Conservation (phyloP, 257 asterid species). For the Solanum raphanifolium region DNA sequence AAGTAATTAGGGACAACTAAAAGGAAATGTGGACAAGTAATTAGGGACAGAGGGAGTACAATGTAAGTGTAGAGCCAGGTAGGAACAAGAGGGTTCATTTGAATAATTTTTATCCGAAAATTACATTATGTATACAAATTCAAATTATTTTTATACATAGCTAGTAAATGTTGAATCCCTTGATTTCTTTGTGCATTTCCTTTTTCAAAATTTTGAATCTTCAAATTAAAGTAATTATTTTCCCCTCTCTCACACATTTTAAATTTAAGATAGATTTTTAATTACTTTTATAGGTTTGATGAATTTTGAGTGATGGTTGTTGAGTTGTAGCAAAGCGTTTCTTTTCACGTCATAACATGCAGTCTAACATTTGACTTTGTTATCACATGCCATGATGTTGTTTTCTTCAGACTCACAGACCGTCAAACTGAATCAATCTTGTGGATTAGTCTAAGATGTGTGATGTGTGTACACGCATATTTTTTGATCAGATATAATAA, state of each 20-base stretch:
- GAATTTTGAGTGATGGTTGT: neutral
- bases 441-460: neutral
- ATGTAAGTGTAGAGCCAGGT: neutral
- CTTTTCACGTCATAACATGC: neutral
- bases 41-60: neutral
- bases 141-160: neutral
- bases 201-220: neutral
- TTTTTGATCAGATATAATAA: neutral
- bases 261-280: neutral
- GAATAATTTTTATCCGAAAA: neutral
- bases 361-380: neutral
- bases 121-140: neutral
- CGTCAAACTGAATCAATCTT: neutral
- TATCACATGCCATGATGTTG: neutral
- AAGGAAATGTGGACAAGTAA: too few relatives aligned
- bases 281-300: neutral
- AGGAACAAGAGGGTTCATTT: neutral
- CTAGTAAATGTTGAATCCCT: neutral
- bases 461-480: neutral
- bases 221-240: neutral
- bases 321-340: neutral
- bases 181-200: neutral
- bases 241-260: neutral
- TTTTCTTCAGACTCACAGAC: neutral
- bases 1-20: too few relatives aligned